A percentile compares a stretch with the other conserved stretches of the same genome.
These are phyloP conservation scores for Camellia sinensis DNA, from an alignment of 148 eudicot genomes.

Conservation along the genomic window DNA sequence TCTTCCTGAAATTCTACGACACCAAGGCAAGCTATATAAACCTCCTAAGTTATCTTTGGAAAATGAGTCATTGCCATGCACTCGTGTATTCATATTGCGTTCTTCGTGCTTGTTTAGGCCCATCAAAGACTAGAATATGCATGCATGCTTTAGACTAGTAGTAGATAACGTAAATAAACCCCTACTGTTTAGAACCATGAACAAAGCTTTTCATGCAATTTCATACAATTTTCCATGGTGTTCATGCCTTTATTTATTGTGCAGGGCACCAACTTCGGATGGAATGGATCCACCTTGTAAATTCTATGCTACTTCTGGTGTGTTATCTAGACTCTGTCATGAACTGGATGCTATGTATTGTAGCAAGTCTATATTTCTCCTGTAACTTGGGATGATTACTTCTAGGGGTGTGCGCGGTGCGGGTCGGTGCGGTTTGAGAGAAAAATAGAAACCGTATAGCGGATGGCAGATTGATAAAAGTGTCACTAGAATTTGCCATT, in stretches of 20 bases:
- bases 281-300: constrained; percentile 78
- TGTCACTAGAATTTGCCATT: no score
- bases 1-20: constrained; percentile 87
- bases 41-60: background rate
- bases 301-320: background rate
- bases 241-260: constrained; percentile 18
- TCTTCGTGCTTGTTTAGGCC: constrained; percentile 66
- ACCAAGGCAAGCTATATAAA: constrained; percentile 56
- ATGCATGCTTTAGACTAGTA: constrained; percentile 95
- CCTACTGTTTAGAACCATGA: constrained; percentile 17
- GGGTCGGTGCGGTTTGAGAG: no score
- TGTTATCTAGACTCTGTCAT: constrained; percentile 5
- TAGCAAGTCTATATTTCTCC: background rate
- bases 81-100: constrained; percentile 41
- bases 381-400: background rate
- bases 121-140: constrained; percentile 74
- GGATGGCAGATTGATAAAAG: no score
- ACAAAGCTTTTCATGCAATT: constrained; percentile 2
- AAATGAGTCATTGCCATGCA: constrained; percentile 12
- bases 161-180: constrained; percentile 62
- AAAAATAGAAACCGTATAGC: no score
- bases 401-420: no score
- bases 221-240: background rate
- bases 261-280: constrained; percentile 77
- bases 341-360: background rate